Base-by-base conservation (phyloP, 176 grass and related monocot species). In the Musa troglodytarum region DNA sequence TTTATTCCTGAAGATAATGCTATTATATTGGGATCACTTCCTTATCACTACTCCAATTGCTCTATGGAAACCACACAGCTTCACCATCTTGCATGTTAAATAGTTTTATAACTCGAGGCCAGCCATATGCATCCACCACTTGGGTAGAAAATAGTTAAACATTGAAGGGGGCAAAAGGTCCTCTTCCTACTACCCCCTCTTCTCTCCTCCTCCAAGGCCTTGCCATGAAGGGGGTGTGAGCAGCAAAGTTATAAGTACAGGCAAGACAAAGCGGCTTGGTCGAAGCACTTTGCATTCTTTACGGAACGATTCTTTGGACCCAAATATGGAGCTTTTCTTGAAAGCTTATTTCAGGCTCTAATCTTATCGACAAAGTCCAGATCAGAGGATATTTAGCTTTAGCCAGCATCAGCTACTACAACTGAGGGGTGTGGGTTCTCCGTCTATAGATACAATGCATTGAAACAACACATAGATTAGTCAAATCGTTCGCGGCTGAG, bases 1-100 rank as follows among this genome's bases (percentile, higher is more conserved):
- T 70, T 71, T 79, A 79, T 50, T 54, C 63, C 53, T 12, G 16
- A 58, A 14, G 77, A 79, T 79, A 79, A 79, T 71, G 77, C 77
- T 79, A 71, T 23, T 22, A 10, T 79, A 79, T 71, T 79, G 16
- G 26, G 53, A 70, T 7, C 11, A 79, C 66, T 79, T 71, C 22
- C 61, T 20, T 68, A 68, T 43, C 51, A 20, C 53, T 68, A 49
- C n/a, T 52, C 64, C 16, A 53, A 67, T 51, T 65, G n/a, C 77
- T 53, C 19, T 77, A 54, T 66, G 57, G 50, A 20, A 65, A 15
- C 75, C 62, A 77, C 75, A 22, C 53, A 53, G 8, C 49, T 17
- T 70, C 52, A 10, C 62, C 63, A 34, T n/a, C 63, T 78, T 34
- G 29, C 29, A 34, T 34, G 29, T 34, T 34, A 34, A 34, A 34